Percentiles rank a stretch among this genome's conserved stretches.
Evolutionary conservation across 345 rosid species (phyloP).

Genomic region (Zanthoxylum bungeanum): DNA sequence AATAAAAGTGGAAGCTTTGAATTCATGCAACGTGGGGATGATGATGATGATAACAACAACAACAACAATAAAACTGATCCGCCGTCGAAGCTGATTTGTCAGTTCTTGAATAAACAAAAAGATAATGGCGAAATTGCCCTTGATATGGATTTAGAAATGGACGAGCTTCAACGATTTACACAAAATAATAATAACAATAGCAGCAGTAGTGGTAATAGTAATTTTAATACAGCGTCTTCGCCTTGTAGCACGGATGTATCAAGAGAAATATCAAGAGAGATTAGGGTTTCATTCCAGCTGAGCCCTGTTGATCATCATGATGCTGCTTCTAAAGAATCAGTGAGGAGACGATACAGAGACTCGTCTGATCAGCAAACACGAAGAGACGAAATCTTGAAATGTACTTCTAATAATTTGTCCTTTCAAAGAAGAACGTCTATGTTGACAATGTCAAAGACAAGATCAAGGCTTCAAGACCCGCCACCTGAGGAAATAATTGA

Average conservation of each 20-base stretch:
- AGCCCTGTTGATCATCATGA: slow-evolving; percentile 18
- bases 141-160: slow-evolving; percentile 71
- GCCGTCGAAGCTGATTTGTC: slow-evolving; percentile 35
- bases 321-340: slow-evolving; percentile 12
- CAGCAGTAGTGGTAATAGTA: no score
- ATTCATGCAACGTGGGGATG: slow-evolving; percentile 13
- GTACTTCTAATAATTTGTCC: slow-evolving; percentile 42
- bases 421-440: slow-evolving; percentile 33
- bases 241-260: slow-evolving; percentile 22
- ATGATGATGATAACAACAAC: not conserved
- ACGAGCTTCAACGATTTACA: slow-evolving; percentile 27
- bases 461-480: slow-evolving; percentile 80
- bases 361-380: not conserved
- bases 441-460: slow-evolving; percentile 38
- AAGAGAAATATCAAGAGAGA: slow-evolving; percentile 36
- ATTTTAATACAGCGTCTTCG: slow-evolving; percentile 11
- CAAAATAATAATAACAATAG: not conserved
- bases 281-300: slow-evolving; percentile 56
- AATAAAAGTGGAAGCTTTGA: slow-evolving; percentile 24
- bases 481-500: slow-evolving; percentile 37
- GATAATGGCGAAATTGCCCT: slow-evolving; percentile 50
- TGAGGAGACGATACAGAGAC: slow-evolving; percentile 30
- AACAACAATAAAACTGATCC: no score
- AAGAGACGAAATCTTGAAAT: slow-evolving; percentile 38
- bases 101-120: slow-evolving; percentile 30